Conservation (phyloP, 352 stramenopile genomes). For the Phytophthora nicotianae region DNA sequence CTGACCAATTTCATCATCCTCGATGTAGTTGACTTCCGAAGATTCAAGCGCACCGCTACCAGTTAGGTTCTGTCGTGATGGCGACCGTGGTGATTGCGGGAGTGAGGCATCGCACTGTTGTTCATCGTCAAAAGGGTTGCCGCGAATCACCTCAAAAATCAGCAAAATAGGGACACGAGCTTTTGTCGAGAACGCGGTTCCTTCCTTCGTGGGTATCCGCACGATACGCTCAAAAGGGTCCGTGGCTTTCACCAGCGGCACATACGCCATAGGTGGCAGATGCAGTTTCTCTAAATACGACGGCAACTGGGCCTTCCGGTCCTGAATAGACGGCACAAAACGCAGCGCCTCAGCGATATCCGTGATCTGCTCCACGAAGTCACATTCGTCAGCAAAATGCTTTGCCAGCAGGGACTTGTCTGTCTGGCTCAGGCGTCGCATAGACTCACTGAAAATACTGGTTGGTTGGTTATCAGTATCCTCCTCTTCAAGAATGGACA, state of each 20-base stretch:
- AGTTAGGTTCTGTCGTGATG: conserved; percentile 37
- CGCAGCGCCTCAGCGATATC: conserved; percentile 84
- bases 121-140: conserved; percentile 62
- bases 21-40: conserved; percentile 67
- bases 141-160: conserved; percentile 89
- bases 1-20: conserved; percentile 81
- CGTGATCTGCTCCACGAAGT: conserved; percentile 91
- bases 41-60: conserved; percentile 50
- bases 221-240: conserved; percentile 90
- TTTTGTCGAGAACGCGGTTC: conserved; percentile 88
- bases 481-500: conserved; percentile 65
- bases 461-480: conserved; percentile 75
- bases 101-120: conserved; percentile 44
- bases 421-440: conserved; percentile 75
- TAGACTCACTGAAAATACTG: conserved; percentile 71
- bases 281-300: conserved; percentile 85
- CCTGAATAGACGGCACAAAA: conserved; percentile 79
- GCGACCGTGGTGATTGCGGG: conserved; percentile 59
- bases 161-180: conserved; percentile 86
- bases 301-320: conserved; percentile 80
- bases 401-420: conserved; percentile 85
- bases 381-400: conserved; percentile 86
- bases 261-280: conserved; percentile 88
- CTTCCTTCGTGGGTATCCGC: conserved; percentile 85
- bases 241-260: conserved; percentile 86